Evolutionary conservation across 202 grass and related monocot species (phyloP).

Genomic region (Panicum hallii): DNA sequence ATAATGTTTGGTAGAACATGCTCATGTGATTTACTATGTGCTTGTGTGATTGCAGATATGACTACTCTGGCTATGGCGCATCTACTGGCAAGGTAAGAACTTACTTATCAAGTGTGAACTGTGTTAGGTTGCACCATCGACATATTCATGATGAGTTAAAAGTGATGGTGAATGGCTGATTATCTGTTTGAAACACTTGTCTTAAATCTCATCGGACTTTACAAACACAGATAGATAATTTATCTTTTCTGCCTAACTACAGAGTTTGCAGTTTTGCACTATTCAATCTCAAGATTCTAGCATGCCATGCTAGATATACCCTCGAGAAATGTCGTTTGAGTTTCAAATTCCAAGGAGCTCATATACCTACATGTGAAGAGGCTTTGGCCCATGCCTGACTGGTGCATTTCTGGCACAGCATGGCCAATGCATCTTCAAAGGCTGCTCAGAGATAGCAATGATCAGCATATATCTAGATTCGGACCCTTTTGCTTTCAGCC

Average conservation of each 20-base stretch:
- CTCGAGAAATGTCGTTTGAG: constrained; percentile 35
- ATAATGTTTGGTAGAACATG: constrained; percentile 21
- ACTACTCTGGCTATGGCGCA: constrained; percentile 97
- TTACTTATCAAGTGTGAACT: constrained; percentile 8
- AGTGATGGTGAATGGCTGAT: constrained; percentile 16
- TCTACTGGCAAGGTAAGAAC: constrained; percentile 80
- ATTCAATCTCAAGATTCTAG: constrained; percentile 10
- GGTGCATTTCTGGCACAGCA: constrained; percentile 38
- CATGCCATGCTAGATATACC: constrained; percentile 18
- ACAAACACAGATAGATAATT: not conserved
- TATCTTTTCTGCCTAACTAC: constrained; percentile 21
- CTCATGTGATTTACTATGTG: constrained; percentile 40
- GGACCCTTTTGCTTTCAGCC: constrained; percentile 22
- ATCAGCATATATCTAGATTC: constrained; percentile 31
- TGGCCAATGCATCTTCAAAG: constrained; percentile 30
- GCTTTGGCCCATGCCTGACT: constrained; percentile 40
- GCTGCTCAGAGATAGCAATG: constrained; percentile 30
- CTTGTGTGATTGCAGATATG: constrained; percentile 74
- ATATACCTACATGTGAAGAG: constrained; percentile 25
- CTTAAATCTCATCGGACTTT: constrained; percentile 18
- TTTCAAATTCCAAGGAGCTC: constrained; percentile 41
- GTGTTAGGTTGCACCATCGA: not conserved
- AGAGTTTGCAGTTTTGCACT: constrained; percentile 25
- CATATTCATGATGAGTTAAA: not conserved
- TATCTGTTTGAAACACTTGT: not conserved